These are phyloP conservation scores for Oemleria cerasiformis DNA, from an alignment of 306 rosid species.

Conservation along the genomic window DNA sequence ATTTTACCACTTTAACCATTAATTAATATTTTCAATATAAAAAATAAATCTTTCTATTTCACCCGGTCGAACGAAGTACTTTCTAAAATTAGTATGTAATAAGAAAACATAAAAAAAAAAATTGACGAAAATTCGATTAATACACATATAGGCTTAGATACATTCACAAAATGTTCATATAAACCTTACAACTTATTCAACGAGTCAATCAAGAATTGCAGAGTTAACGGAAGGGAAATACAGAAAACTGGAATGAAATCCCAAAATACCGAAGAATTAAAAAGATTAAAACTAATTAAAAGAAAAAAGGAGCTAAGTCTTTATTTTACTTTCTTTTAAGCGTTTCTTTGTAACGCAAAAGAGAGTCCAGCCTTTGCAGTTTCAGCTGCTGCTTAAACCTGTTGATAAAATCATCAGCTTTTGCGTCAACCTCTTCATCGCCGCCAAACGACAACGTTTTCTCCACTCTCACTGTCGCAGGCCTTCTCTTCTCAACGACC, in stretches of 20 bases:
- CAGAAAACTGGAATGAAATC: neutral
- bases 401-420: slow-evolving; percentile 81
- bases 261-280: neutral
- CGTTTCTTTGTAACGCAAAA: slow-evolving; percentile 45
- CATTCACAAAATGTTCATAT: too few species aligned
- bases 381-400: slow-evolving; percentile 68
- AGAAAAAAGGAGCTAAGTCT: neutral
- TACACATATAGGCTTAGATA: too few species aligned
- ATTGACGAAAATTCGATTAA: too few species aligned
- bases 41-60: too few species aligned
- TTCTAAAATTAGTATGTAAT: too few species aligned
- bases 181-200: too few species aligned
- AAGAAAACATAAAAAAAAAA: too few species aligned
- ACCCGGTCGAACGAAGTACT: too few species aligned
- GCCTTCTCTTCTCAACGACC: slow-evolving; percentile 26
- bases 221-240: too few species aligned
- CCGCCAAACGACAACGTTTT: slow-evolving; percentile 27
- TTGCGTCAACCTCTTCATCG: slow-evolving; percentile 63
- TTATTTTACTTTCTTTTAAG: slow-evolving; percentile 12
- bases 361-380: slow-evolving; percentile 71
- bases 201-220: too few species aligned
- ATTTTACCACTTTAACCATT: too few species aligned
- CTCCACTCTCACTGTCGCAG: slow-evolving; percentile 32
- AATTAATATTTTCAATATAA: too few species aligned
- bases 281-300: neutral